These are phyloP conservation scores for Hypoxylon lenormandii DNA, from an alignment of 495 filamentous ascomycete species.

Conservation along the genomic window DNA sequence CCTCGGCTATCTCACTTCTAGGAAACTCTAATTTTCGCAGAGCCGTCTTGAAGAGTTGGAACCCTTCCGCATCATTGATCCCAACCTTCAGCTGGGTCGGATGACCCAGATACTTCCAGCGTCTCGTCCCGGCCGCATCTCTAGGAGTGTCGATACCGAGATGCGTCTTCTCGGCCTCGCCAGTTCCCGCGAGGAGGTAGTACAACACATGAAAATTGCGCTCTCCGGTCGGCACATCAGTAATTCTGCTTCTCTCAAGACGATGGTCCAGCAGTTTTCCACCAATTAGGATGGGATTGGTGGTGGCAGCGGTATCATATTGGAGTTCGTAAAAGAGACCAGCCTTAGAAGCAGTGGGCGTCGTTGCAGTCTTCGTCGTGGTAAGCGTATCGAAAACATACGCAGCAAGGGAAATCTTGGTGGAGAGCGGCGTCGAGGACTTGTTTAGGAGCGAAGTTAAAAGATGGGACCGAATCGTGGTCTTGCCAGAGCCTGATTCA, in stretches of 20 bases:
- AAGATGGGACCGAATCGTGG: slow-evolving; percentile 88
- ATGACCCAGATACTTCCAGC: slow-evolving; percentile 96
- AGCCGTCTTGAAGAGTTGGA: slow-evolving; percentile 97
- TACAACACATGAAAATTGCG: slow-evolving; percentile 96
- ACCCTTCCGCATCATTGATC: slow-evolving; percentile 93
- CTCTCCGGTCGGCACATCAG: slow-evolving; percentile 91
- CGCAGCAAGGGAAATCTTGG: slow-evolving; percentile 89
- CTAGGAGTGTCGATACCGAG: slow-evolving; percentile 77
- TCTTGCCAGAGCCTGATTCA: slow-evolving; percentile 95
- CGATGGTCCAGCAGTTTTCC: slow-evolving; percentile 94
- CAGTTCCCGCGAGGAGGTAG: slow-evolving; percentile 93
- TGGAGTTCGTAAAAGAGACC: slow-evolving; percentile 95
- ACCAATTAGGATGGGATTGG: slow-evolving; percentile 85
- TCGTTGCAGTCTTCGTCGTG: slow-evolving; percentile 96
- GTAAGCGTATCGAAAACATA: slow-evolving; percentile 96
- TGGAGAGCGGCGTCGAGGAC: slow-evolving; percentile 89
- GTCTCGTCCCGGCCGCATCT: slow-evolving; percentile 70
- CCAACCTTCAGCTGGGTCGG: slow-evolving; percentile 96
- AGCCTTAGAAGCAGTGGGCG: slow-evolving; percentile 92
- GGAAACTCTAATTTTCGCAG: slow-evolving; percentile 93
- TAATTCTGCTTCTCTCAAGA: slow-evolving; percentile 87
- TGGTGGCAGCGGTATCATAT: slow-evolving; percentile 87
- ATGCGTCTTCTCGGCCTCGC: slow-evolving; percentile 86
- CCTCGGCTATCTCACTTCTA: slow-evolving; percentile 90
- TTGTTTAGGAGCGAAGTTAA: slow-evolving; percentile 84